A percentile compares a stretch with the other conserved stretches of the same genome.
These are phyloP conservation scores for Quercus dentata DNA, from an alignment of 306 rosid species.

Conservation along the genomic window DNA sequence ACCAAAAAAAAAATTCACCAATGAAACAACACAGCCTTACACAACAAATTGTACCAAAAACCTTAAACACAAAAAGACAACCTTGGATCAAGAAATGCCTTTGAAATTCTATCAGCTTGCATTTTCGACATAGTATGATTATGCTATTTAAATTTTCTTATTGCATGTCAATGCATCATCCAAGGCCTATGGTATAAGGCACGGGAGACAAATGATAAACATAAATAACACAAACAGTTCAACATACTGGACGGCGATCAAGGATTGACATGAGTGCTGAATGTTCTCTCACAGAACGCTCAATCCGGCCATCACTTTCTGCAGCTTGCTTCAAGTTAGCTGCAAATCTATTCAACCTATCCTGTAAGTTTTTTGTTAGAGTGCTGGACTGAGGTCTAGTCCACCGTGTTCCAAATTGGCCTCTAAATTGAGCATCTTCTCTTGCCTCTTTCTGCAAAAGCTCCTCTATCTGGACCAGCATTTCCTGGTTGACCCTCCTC, in stretches of 20 bases:
- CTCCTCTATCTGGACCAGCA: slow-evolving; percentile 87
- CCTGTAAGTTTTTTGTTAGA: slow-evolving; percentile 93
- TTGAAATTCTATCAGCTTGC: background rate
- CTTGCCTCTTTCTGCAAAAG: slow-evolving; percentile 87
- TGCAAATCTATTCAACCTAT: slow-evolving; percentile 85
- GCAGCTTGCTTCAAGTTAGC: slow-evolving; percentile 97
- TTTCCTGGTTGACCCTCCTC: slow-evolving; percentile 90
- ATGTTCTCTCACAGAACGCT: slow-evolving; percentile 88
- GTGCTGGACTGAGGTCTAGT: slow-evolving; percentile 96
- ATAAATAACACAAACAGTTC: slow-evolving; percentile 1
- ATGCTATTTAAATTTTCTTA: background rate
- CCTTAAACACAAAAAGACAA: background rate
- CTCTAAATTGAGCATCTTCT: slow-evolving; percentile 92
- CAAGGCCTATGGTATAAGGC: background rate
- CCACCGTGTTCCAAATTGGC: slow-evolving; percentile 95
- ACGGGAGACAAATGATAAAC: background rate
- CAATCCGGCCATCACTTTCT: slow-evolving; percentile 91
- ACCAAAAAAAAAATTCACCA: background rate
- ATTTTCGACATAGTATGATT: background rate
- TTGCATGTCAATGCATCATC: background rate
- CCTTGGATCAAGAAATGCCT: background rate
- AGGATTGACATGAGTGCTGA: slow-evolving; percentile 80
- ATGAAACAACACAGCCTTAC: background rate
- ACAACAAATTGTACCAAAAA: background rate
- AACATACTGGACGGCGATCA: slow-evolving; percentile 79